Conservation (phyloP, 148 eudicot genomes). For the Vaccinium darrowii region DNA sequence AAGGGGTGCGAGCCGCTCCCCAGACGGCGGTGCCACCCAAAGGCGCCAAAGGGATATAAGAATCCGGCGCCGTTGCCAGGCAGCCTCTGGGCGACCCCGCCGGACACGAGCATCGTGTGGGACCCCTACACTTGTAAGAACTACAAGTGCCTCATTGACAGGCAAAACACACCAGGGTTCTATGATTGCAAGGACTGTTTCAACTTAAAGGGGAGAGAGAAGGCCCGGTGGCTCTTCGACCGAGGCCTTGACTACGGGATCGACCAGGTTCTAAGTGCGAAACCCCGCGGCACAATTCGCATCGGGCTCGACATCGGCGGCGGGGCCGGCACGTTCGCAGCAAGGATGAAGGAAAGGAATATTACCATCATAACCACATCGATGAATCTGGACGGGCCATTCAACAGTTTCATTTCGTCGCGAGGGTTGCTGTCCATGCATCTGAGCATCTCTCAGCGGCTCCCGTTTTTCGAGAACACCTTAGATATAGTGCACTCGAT, state of each 20-base stretch:
- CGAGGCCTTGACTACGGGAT: constrained; percentile 34
- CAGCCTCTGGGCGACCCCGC: constrained; percentile 38
- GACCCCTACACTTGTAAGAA: constrained; percentile 42
- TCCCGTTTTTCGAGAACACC: constrained; percentile 47
- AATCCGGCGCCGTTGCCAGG: constrained; percentile 27
- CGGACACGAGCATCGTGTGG: constrained; percentile 34
- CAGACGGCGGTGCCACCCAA: constrained; percentile 41
- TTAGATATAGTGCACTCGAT: constrained; percentile 45
- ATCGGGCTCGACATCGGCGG: constrained; percentile 54
- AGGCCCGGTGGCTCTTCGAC: constrained; percentile 30
- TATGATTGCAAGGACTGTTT: constrained; percentile 49
- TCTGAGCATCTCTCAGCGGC: constrained; percentile 36
- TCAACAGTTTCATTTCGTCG: constrained; percentile 37
- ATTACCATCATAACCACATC: constrained; percentile 42
- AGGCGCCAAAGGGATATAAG: constrained; percentile 21
- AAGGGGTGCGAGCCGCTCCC: constrained; percentile 48
- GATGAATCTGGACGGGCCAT: constrained; percentile 43
- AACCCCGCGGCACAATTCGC: constrained; percentile 24
- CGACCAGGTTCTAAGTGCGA: constrained; percentile 25
- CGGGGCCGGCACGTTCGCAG: constrained; percentile 41
- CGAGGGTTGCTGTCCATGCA: constrained; percentile 41
- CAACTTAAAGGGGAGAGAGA: constrained; percentile 33
- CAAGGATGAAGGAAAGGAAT: constrained; percentile 40
- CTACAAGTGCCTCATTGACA: constrained; percentile 30
- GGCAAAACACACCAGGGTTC: constrained; percentile 17